phyloP scores from a whole-genome alignment of 2,329 filamentous ascomycete genomes.

The Geoglossum cookeanum region DNA sequence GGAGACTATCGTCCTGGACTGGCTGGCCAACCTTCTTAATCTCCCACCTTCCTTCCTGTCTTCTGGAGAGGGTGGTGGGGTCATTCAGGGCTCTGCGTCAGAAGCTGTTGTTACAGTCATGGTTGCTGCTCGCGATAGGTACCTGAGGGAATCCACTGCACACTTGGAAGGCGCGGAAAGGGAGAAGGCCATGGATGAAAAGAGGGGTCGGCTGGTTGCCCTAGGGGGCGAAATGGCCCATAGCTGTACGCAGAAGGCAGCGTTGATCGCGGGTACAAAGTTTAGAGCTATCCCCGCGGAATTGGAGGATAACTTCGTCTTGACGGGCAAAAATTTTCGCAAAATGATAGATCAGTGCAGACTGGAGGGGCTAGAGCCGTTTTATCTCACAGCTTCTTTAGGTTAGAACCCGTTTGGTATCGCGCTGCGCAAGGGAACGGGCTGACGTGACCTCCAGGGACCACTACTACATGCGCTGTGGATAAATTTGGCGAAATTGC shows the following conservation, averaged over 20 bases:
- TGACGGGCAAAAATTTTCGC: constrained; percentile 46
- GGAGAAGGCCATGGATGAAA: constrained; percentile 48
- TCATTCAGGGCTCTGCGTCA: constrained; percentile 83
- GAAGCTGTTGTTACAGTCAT: constrained; percentile 76
- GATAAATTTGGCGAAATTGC: constrained; percentile 62
- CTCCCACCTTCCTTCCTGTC: constrained; percentile 59
- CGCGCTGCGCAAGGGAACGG: neutral
- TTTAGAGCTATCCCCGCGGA: constrained; percentile 49
- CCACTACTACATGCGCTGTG: constrained; percentile 71
- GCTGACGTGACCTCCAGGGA: constrained; percentile 24
- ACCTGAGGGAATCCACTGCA: constrained; percentile 41
- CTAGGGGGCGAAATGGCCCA: constrained; percentile 65
- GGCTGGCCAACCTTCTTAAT: constrained; percentile 58
- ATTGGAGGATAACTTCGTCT: constrained; percentile 43
- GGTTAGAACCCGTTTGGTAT: constrained; percentile 17
- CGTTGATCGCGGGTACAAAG: constrained; percentile 68
- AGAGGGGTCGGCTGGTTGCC: constrained; percentile 56
- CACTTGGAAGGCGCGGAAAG: constrained; percentile 34
- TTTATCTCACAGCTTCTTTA: constrained; percentile 67
- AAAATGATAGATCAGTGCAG: constrained; percentile 44
- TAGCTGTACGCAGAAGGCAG: constrained; percentile 71
- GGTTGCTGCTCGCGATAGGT: constrained; percentile 70
- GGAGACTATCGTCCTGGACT: constrained; percentile 84
- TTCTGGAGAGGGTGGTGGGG: constrained; percentile 60
- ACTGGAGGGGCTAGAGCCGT: constrained; percentile 56